Evolutionary conservation across 148 eudicot genomes (phyloP).

Genomic region (Simmondsia chinensis): DNA sequence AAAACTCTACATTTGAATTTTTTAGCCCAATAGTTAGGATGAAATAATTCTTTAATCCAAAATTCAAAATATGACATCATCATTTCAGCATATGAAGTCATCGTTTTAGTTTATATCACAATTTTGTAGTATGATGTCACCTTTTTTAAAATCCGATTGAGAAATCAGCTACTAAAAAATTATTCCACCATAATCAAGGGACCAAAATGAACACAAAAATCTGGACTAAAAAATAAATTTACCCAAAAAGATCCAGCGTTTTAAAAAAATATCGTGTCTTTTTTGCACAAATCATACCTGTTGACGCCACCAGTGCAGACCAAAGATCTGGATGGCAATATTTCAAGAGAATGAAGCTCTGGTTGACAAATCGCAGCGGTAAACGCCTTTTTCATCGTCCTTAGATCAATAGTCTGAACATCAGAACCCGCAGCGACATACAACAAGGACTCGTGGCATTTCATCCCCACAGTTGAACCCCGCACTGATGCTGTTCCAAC

Average conservation of each 20-base stretch:
- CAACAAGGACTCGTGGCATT: slow-evolving; percentile 60
- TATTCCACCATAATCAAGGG: too few relatives aligned
- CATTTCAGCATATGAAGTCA: too few relatives aligned
- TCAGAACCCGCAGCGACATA: slow-evolving; percentile 58
- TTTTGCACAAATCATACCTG: slow-evolving; percentile 24
- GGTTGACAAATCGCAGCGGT: slow-evolving; percentile 21
- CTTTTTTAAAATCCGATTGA: too few relatives aligned
- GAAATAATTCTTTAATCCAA: too few relatives aligned
- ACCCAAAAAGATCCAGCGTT: neutral
- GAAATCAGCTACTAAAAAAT: too few relatives aligned
- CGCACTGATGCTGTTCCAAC: slow-evolving; percentile 46
- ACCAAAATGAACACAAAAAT: neutral
- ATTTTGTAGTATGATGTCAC: too few relatives aligned
- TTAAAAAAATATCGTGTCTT: neutral
- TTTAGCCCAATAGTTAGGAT: too few relatives aligned
- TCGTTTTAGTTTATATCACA: too few relatives aligned
- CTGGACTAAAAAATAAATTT: neutral
- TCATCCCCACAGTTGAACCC: slow-evolving; percentile 51
- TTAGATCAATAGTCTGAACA: slow-evolving; percentile 54
- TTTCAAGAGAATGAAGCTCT: slow-evolving; percentile 42
- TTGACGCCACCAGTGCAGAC: slow-evolving; percentile 53
- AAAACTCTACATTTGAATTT: too few relatives aligned
- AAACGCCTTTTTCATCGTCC: slow-evolving; percentile 53
- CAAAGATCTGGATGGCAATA: slow-evolving; percentile 53
- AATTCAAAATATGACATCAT: too few relatives aligned